Conservation (phyloP, 768 basidiomycete genomes). For the Phaeotremella skinneri region DNA sequence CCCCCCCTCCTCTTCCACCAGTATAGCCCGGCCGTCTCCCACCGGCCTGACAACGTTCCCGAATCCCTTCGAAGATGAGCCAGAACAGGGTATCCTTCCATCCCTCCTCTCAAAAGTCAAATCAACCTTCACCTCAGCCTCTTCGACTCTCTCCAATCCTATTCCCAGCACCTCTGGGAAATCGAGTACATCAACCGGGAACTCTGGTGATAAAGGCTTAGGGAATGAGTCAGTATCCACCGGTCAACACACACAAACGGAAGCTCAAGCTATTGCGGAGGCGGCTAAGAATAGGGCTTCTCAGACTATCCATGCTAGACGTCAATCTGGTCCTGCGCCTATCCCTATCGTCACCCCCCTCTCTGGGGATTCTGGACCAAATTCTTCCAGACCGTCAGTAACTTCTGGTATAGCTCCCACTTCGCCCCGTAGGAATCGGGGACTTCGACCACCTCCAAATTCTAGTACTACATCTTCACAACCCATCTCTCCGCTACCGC, state of each 20-base stretch:
- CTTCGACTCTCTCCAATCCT: constrained; percentile 4
- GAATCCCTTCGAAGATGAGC: constrained; percentile 43
- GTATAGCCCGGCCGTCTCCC: background rate
- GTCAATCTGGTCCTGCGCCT: constrained; percentile 1
- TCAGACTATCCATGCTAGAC: constrained; percentile 3
- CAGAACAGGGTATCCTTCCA: constrained; percentile 43
- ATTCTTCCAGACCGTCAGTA: background rate
- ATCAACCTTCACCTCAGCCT: constrained; percentile 31
- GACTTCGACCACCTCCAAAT: background rate
- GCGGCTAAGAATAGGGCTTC: constrained; percentile 22
- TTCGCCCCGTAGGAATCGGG: background rate
- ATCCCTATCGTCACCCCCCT: background rate
- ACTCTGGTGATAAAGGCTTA: background rate
- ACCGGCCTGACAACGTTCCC: constrained; percentile 41
- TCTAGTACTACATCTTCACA: too few species aligned
- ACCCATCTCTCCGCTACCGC: too few species aligned
- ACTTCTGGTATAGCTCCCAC: background rate
- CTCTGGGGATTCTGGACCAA: background rate
- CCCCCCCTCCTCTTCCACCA: background rate
- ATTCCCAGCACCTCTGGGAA: background rate
- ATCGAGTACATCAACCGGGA: background rate
- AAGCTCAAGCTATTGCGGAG: constrained; percentile 41
- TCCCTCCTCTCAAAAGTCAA: constrained; percentile 44
- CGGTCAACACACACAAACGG: constrained; percentile 22
- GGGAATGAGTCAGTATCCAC: background rate